phyloP scores from a whole-genome alignment of 305 asterid genomes.

The Fraxinus angustifolia region DNA sequence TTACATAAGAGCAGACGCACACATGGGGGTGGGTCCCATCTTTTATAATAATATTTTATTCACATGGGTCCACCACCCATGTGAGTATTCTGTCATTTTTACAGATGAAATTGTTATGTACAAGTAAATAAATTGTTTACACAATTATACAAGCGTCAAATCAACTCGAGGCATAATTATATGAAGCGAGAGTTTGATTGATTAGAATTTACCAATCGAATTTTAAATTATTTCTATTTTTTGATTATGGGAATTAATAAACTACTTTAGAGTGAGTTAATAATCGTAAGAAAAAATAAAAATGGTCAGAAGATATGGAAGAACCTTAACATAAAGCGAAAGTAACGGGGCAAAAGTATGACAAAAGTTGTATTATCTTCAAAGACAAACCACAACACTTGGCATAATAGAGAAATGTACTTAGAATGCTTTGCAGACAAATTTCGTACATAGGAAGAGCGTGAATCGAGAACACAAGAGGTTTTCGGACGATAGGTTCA shows the following conservation, averaged over 20 bases:
- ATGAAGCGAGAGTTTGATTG: not conserved
- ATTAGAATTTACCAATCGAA: not conserved
- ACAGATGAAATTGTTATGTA: too few species aligned
- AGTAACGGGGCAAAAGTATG: not conserved
- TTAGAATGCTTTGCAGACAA: not conserved
- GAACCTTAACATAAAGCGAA: not conserved
- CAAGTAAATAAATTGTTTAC: too few species aligned
- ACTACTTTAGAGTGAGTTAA: not conserved
- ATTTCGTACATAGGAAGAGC: not conserved
- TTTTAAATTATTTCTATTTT: not conserved
- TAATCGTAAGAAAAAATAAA: too few species aligned
- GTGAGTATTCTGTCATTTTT: too few species aligned
- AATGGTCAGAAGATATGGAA: not conserved
- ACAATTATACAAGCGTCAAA: not conserved
- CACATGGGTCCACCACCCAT: too few species aligned
- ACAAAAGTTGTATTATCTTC: not conserved
- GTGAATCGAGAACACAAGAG: not conserved
- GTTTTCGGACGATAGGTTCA: not conserved
- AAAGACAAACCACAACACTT: not conserved
- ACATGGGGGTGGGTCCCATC: too few species aligned
- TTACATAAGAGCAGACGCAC: too few species aligned
- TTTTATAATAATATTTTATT: too few species aligned
- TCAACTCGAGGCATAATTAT: not conserved
- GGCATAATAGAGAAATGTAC: not conserved
- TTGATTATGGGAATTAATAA: not conserved